These are phyloP conservation scores for Carex myosuroides DNA, from an alignment of 176 grass and related monocot species.

Conservation along the genomic window DNA sequence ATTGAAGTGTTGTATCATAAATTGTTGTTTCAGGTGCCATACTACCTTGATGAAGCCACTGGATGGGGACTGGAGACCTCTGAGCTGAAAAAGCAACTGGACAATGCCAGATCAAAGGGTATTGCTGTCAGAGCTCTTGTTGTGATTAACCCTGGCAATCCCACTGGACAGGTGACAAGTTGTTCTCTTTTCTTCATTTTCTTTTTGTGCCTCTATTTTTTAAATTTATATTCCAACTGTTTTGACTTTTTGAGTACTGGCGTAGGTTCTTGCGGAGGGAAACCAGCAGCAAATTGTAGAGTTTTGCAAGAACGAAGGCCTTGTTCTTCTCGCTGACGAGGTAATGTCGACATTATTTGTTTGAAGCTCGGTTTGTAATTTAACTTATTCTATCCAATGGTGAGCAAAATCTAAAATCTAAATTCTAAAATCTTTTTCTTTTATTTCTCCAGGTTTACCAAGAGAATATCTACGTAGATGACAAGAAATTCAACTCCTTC, in stretches of 20 bases:
- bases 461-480: slow-evolving; percentile 80
- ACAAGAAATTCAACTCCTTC: slow-evolving; percentile 95
- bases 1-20: not conserved
- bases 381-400: not conserved
- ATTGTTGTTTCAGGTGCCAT: slow-evolving; percentile 62
- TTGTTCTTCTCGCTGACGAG: slow-evolving; percentile 98
- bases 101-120: slow-evolving; percentile 74
- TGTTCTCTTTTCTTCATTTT: not conserved
- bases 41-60: slow-evolving; percentile 87
- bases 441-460: slow-evolving; percentile 65
- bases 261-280: slow-evolving; percentile 79
- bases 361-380: not conserved
- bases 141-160: slow-evolving; percentile 98
- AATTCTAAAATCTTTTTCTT: not conserved
- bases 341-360: slow-evolving; percentile 19
- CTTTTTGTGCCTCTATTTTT: not conserved
- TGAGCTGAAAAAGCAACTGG: slow-evolving; percentile 83
- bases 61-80: slow-evolving; percentile 94
- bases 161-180: slow-evolving; percentile 74
- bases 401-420: not conserved
- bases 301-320: slow-evolving; percentile 85
- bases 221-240: not conserved
- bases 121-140: slow-evolving; percentile 79
- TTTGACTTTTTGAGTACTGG: slow-evolving; percentile 4
- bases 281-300: slow-evolving; percentile 80